These are phyloP conservation scores for Paracorniculantispora psalliotae DNA, from an alignment of 2,329 filamentous ascomycete genomes.

Conservation along the genomic window DNA sequence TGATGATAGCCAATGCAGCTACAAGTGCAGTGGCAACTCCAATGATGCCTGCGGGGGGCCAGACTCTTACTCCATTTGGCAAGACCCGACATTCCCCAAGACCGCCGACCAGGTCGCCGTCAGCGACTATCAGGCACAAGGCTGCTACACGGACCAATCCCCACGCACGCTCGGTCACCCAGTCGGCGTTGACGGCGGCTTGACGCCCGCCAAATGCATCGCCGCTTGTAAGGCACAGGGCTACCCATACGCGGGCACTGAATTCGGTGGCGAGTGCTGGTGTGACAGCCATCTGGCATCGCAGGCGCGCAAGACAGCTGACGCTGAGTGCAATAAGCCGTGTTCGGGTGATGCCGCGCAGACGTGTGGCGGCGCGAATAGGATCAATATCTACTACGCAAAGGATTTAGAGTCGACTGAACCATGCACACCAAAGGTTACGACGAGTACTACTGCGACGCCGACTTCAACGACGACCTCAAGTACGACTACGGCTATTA, in stretches of 20 bases:
- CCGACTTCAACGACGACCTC: background rate
- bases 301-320: conserved; percentile 31
- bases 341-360: conserved; percentile 29
- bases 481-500: background rate
- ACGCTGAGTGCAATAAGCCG: conserved; percentile 25
- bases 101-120: conserved; percentile 40
- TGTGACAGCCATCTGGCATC: conserved; percentile 50
- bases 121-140: conserved; percentile 51
- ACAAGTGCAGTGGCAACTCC: conserved; percentile 45
- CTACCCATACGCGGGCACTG: conserved; percentile 44
- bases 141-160: conserved; percentile 52
- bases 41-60: conserved; percentile 42
- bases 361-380: conserved; percentile 29
- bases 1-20: conserved; percentile 50
- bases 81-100: conserved; percentile 43
- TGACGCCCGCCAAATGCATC: conserved; percentile 41
- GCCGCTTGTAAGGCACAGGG: conserved; percentile 36
- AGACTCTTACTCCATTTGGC: conserved; percentile 41
- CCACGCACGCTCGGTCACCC: conserved; percentile 42
- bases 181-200: conserved; percentile 25
- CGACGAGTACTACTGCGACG: background rate
- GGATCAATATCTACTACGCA: conserved; percentile 25
- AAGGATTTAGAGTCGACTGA: background rate
- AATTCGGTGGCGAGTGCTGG: conserved; percentile 43
- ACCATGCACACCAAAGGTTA: background rate